Evolutionary conservation across 1,284 basidiomycete genomes (phyloP).

Genomic region (Neonothopanus nambi): DNA sequence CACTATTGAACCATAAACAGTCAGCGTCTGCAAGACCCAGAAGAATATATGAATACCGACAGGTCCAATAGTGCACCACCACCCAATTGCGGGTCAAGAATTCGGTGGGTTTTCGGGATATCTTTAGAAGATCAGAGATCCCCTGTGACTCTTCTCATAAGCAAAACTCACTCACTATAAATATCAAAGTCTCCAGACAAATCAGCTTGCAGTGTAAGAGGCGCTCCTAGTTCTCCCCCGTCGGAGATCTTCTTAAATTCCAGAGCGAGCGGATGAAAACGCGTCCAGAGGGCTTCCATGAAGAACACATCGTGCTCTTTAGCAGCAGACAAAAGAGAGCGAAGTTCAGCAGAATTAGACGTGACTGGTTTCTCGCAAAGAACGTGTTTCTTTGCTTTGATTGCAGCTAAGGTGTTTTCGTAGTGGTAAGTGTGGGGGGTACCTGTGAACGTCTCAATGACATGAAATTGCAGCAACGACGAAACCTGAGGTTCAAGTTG

Average conservation of each 20-base stretch:
- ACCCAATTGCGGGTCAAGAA: constrained; percentile 79
- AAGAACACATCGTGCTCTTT: constrained; percentile 80
- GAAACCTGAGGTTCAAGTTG: too few species aligned
- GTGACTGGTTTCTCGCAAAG: constrained; percentile 86
- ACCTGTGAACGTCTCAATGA: constrained; percentile 39
- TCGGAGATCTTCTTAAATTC: constrained; percentile 69
- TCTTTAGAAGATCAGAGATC: constrained; percentile 40
- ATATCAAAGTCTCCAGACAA: constrained; percentile 73
- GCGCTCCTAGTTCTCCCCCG: constrained; percentile 60
- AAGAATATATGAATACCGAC: constrained; percentile 36
- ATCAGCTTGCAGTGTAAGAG: constrained; percentile 69
- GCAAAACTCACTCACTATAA: constrained; percentile 53
- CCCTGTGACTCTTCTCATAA: not conserved
- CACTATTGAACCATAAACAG: constrained; percentile 41
- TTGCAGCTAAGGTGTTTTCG: constrained; percentile 72
- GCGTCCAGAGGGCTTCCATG: constrained; percentile 88
- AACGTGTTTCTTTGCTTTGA: constrained; percentile 83
- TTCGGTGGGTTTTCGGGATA: constrained; percentile 68
- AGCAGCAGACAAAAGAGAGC: constrained; percentile 70
- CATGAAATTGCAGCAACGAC: not conserved
- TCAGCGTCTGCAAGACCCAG: not conserved
- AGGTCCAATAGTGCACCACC: constrained; percentile 87
- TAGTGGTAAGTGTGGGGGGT: constrained; percentile 90
- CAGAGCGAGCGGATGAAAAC: constrained; percentile 71
- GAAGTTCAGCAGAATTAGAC: constrained; percentile 62